A percentile compares a stretch with the other conserved stretches of the same genome.
phyloP scores from a whole-genome alignment of 2,329 filamentous ascomycete genomes.

The Ambrosiella beaveri region DNA sequence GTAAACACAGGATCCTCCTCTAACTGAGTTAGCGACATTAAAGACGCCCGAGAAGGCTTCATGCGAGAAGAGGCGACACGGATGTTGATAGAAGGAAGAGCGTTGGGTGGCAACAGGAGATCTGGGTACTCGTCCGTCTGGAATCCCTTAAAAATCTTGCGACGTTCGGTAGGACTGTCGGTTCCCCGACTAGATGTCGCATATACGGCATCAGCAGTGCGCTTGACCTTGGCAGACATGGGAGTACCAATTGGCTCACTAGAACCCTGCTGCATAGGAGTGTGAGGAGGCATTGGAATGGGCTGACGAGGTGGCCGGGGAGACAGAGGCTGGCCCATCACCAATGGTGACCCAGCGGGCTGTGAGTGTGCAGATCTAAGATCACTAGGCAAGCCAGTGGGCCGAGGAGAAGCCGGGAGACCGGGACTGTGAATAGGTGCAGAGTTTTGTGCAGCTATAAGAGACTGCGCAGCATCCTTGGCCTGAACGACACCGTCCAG shows the following conservation, averaged over 20 bases:
- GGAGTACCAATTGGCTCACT: constrained; percentile 16
- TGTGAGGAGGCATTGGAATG: constrained; percentile 54
- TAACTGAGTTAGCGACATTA: constrained; percentile 58
- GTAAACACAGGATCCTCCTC: constrained; percentile 94
- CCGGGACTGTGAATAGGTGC: constrained; percentile 39
- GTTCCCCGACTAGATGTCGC: constrained; percentile 13
- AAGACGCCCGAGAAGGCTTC: constrained; percentile 74
- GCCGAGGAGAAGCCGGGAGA: constrained; percentile 42
- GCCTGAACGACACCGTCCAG: constrained; percentile 34
- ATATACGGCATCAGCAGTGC: not conserved
- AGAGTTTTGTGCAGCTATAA: constrained; percentile 16
- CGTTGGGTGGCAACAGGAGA: constrained; percentile 71
- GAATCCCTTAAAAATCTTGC: constrained; percentile 55
- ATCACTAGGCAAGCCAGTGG: constrained; percentile 21
- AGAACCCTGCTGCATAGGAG: constrained; percentile 26
- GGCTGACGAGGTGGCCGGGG: constrained; percentile 58
- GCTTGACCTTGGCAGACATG: constrained; percentile 21
- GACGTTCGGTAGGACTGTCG: constrained; percentile 27
- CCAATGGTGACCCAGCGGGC: not conserved
- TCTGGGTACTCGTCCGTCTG: constrained; percentile 76
- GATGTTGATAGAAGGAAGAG: constrained; percentile 68
- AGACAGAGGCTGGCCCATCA: constrained; percentile 40
- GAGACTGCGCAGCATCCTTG: constrained; percentile 10
- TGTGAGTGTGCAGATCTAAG: not conserved
- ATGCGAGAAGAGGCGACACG: constrained; percentile 88